A percentile compares a stretch with the other conserved stretches of the same genome.
phyloP scores from a whole-genome alignment of 164 flowering plant species.

The Annona squamosa region DNA sequence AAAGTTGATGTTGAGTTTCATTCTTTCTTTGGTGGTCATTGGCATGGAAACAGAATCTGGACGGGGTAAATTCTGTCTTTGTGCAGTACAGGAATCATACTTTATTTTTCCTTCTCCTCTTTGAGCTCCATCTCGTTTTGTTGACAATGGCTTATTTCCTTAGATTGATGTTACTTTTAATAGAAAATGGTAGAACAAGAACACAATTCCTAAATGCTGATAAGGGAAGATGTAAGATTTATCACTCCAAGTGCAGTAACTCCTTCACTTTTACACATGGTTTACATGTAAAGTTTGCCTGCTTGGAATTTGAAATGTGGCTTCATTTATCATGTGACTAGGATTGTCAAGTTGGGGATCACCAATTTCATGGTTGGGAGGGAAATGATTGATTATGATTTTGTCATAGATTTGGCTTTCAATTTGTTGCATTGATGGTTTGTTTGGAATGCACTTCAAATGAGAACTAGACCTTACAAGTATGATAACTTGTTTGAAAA shows the following conservation, averaged over 20 bases:
- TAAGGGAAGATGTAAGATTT: not conserved
- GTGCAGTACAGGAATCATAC: not conserved
- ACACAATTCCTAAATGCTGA: not conserved
- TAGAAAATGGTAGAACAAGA: not conserved
- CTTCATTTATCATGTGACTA: not conserved
- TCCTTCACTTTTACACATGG: not conserved
- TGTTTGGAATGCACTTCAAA: too few relatives aligned
- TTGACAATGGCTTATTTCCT: not conserved
- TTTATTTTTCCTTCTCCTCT: not conserved
- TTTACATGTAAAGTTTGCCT: not conserved
- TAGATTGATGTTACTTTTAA: too few relatives aligned
- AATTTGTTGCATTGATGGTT: too few relatives aligned
- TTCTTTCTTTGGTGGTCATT: slow-evolving; percentile 69
- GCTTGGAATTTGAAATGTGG: not conserved
- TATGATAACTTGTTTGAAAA: too few relatives aligned
- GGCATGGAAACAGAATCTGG: slow-evolving; percentile 67
- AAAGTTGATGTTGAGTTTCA: slow-evolving; percentile 51
- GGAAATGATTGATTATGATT: not conserved
- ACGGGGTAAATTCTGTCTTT: slow-evolving; percentile 50
- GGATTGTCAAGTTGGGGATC: not conserved
- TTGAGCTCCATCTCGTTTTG: not conserved
- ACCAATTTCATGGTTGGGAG: not conserved
- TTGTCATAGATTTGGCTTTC: too few relatives aligned
- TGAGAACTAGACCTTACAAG: too few relatives aligned
- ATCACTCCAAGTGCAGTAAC: not conserved